phyloP scores from a whole-genome alignment of 2,329 filamentous ascomycete species.

The Penicillium sp. region DNA sequence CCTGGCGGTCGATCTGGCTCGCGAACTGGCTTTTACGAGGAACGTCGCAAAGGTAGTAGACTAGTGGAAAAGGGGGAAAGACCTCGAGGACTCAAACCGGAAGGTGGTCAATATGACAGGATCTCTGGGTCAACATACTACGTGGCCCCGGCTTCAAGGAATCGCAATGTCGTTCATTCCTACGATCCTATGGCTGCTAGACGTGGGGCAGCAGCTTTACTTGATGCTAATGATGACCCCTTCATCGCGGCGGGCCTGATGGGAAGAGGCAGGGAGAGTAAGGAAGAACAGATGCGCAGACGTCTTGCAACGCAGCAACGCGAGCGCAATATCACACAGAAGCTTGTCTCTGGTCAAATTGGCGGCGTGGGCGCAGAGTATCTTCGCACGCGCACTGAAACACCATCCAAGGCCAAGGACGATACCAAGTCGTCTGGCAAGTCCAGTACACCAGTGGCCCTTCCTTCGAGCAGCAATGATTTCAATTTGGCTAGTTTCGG shows the following conservation, averaged over 20 bases:
- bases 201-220: conserved; percentile 40
- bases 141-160: conserved; percentile 38
- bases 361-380: conserved; percentile 46
- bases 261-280: conserved; percentile 41
- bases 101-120: conserved; percentile 41
- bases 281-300: conserved; percentile 44
- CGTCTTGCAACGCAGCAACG: conserved; percentile 45
- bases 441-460: conserved; percentile 12
- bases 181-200: conserved; percentile 25
- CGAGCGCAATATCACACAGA: conserved; percentile 47
- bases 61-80: background rate
- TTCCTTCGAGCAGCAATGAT: conserved; percentile 8
- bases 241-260: conserved; percentile 42
- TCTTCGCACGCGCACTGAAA: conserved; percentile 37
- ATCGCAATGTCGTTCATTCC: conserved; percentile 13
- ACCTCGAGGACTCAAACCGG: conserved; percentile 31
- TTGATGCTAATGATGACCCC: conserved; percentile 45
- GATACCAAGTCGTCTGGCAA: conserved; percentile 10
- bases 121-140: conserved; percentile 47
- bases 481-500: conserved; percentile 29
- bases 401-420: conserved; percentile 3
- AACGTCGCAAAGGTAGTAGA: conserved; percentile 18
- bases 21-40: conserved; percentile 44
- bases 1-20: conserved; percentile 37
- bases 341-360: conserved; percentile 36